Percentiles rank a stretch among this genome's conserved stretches.
These are phyloP conservation scores for Trichoderma cornu-damae DNA, from an alignment of 2,329 filamentous ascomycete genomes.

Conservation along the genomic window DNA sequence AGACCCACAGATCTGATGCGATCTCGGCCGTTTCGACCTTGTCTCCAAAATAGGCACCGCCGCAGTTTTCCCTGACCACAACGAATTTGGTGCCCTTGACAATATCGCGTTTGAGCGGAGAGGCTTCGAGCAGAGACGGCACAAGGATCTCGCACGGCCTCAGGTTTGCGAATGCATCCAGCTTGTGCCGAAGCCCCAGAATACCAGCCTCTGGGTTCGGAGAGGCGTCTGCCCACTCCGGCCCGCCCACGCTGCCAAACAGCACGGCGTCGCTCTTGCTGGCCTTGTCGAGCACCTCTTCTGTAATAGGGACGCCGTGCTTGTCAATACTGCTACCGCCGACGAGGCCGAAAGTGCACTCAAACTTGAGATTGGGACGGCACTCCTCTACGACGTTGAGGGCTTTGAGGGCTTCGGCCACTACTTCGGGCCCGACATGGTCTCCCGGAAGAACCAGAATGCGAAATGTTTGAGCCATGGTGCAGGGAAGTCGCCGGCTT, in stretches of 20 bases:
- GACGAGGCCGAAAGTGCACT: slow-evolving; percentile 27
- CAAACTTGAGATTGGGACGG: slow-evolving; percentile 30
- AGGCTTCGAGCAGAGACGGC: slow-evolving; percentile 36
- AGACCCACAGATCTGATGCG: slow-evolving; percentile 46
- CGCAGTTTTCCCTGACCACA: slow-evolving; percentile 46
- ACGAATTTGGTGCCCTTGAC: slow-evolving; percentile 45
- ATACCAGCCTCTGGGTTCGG: slow-evolving; percentile 44
- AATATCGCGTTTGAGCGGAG: slow-evolving; percentile 42
- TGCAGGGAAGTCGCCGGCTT: not conserved
- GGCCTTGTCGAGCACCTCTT: slow-evolving; percentile 39
- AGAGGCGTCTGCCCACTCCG: slow-evolving; percentile 39
- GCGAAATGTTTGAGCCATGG: slow-evolving; percentile 21
- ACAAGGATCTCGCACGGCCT: slow-evolving; percentile 45
- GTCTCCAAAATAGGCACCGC: slow-evolving; percentile 46
- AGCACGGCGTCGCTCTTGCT: slow-evolving; percentile 40
- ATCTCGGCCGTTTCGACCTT: slow-evolving; percentile 41
- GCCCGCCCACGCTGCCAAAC: slow-evolving; percentile 45
- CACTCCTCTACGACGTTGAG: slow-evolving; percentile 37
- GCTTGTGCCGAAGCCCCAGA: slow-evolving; percentile 35
- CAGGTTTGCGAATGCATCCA: slow-evolving; percentile 47
- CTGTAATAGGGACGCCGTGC: slow-evolving; percentile 40
- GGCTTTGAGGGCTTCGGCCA: slow-evolving; percentile 43
- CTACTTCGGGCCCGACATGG: slow-evolving; percentile 44
- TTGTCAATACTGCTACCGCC: slow-evolving; percentile 41
- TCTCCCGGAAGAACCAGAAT: slow-evolving; percentile 44